A percentile compares a stretch with the other conserved stretches of the same genome.
Evolutionary conservation across 805 yeast genomes (phyloP).

Genomic region (Sugiyamaella floridensis): DNA sequence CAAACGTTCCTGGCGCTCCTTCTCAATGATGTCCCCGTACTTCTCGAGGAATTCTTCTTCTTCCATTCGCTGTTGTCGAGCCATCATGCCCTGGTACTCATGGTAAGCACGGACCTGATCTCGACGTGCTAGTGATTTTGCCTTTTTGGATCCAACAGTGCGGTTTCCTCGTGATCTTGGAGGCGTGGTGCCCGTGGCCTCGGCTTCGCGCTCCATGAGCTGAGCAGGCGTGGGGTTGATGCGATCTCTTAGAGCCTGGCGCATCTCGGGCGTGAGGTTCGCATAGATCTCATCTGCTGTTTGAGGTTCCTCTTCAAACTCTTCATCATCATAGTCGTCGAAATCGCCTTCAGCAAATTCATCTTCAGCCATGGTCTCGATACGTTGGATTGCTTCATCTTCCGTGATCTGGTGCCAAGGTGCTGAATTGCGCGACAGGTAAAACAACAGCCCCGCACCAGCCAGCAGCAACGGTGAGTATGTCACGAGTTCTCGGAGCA

Average conservation of each 20-base stretch:
- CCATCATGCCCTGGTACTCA: conserved; percentile 28
- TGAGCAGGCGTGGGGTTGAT: conserved; percentile 10
- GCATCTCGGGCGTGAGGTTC: not conserved
- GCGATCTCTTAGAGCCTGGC: conserved; percentile 1
- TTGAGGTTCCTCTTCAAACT: not conserved
- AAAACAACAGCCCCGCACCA: conserved; percentile 1
- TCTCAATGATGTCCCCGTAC: conserved; percentile 29
- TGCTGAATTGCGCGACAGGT: not conserved
- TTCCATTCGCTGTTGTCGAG: conserved; percentile 22
- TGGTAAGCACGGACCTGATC: conserved; percentile 30
- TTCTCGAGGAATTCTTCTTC: conserved; percentile 22
- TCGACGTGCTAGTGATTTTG: conserved; percentile 27
- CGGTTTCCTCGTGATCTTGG: conserved; percentile 6
- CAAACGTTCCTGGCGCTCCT: conserved; percentile 3
- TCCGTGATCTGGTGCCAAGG: not conserved
- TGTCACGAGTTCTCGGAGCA: conserved; percentile 5
- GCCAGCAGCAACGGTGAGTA: conserved; percentile 4
- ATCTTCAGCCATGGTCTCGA: conserved; percentile 2
- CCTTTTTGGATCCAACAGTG: conserved; percentile 29
- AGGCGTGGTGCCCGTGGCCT: not conserved
- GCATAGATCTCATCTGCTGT: not conserved
- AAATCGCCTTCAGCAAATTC: conserved; percentile 6
- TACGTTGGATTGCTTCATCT: not conserved
- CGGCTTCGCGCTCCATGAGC: not conserved
- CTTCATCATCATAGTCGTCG: conserved; percentile 4